Base-by-base conservation (phyloP, 257 asterid species). In the Knoxia roxburghii region DNA sequence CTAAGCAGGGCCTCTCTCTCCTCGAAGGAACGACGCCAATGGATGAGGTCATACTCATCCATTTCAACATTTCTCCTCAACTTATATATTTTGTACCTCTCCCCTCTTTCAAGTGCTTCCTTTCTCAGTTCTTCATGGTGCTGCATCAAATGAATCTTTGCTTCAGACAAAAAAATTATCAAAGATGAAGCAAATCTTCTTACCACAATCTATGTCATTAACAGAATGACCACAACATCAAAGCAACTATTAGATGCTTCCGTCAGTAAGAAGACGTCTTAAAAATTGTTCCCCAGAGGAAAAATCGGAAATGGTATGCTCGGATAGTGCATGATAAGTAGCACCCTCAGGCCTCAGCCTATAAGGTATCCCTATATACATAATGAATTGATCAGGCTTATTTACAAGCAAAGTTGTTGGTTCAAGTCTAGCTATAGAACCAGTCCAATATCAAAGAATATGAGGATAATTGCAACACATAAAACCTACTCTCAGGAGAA, bases 21-120 rank as follows among this genome's bases (percentile, higher is more conserved):
- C 81, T 93, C 98, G 40, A 82, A 74, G 62, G 98, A 93, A 74
- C 97, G 91, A 27, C 94, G 95, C 96, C 97, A 93, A 73, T 93
- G 98, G 74, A 93, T 81, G 20, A 86, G 81, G 71, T 93, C 98
- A 45, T 93, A 93, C 64, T 93, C 97, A 73, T 93, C 91, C 98
- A 93, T 90, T 76, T 93, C 98, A 76, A 82, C 84, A 40, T 93
- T 93, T 70, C 98, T 89, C 76, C 87, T 79, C 61, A 93, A 71
- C 80, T 63, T 85, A 35, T 82, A 70, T 72, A 93, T 73, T 79
- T 81, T 81, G 86, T 85, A 88, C 40, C 62, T 71, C 79, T 93
- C 94, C 61, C 97, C 97, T 65, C 90, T 82, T 78, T 75, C 89
- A 69, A 66, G 73, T 66, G 98, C 97, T 83, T 87, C 98, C 70